These are phyloP conservation scores for Pythium aristosporum DNA, from an alignment of 352 stramenopile species.

Conservation along the genomic window DNA sequence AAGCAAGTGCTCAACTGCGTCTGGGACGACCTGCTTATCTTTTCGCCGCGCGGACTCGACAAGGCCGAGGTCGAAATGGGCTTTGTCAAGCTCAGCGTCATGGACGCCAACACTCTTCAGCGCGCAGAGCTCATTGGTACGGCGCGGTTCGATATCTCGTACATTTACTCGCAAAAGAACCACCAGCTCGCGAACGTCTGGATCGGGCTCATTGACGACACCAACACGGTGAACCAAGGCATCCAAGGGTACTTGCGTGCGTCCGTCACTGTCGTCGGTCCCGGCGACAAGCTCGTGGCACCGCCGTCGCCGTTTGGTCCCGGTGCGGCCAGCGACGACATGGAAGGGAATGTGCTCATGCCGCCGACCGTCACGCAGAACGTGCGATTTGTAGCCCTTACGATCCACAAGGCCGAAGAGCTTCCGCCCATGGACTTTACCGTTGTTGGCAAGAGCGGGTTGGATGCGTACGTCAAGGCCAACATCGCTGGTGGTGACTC, in stretches of 20 bases:
- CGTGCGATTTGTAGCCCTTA: constrained; percentile 70
- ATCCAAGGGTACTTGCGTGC: constrained; percentile 91
- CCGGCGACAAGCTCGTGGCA: constrained; percentile 77
- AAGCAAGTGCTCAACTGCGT: constrained; percentile 87
- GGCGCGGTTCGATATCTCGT: constrained; percentile 85
- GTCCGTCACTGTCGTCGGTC: constrained; percentile 86
- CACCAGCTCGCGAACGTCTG: constrained; percentile 90
- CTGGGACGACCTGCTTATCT: constrained; percentile 85
- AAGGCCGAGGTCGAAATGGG: constrained; percentile 85
- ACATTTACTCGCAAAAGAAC: constrained; percentile 84
- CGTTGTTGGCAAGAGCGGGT: constrained; percentile 53
- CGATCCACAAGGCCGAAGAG: constrained; percentile 71
- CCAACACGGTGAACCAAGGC: constrained; percentile 76
- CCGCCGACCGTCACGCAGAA: constrained; percentile 66
- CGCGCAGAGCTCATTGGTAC: constrained; percentile 88
- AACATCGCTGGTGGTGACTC: constrained; percentile 56
- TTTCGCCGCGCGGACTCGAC: constrained; percentile 72
- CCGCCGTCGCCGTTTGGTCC: constrained; percentile 63
- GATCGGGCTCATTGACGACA: constrained; percentile 88
- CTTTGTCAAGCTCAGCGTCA: constrained; percentile 75
- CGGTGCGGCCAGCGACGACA: constrained; percentile 28
- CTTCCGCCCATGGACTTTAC: constrained; percentile 74
- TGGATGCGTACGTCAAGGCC: constrained; percentile 73
- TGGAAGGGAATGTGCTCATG: constrained; percentile 78
- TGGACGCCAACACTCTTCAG: constrained; percentile 85